phyloP scores from a whole-genome alignment of 345 rosid species.

The Hypericum perforatum region DNA sequence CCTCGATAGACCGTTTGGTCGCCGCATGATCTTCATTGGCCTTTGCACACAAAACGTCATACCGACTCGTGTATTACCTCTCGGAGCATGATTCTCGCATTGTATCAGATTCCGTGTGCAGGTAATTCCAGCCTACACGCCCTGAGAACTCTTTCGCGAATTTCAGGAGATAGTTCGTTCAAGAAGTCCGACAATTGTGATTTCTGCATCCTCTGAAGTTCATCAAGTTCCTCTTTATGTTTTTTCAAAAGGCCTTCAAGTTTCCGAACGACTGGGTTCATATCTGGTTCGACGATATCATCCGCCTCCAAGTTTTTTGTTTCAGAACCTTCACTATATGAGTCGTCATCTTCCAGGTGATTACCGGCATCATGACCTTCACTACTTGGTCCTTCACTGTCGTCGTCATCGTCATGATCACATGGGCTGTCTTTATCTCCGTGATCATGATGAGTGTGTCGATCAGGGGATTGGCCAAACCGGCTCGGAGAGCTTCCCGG shows the following conservation, averaged over 20 bases:
- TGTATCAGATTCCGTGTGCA: too few relatives aligned
- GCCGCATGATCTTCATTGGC: too few relatives aligned
- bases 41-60: too few relatives aligned
- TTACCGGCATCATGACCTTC: slow-evolving; percentile 7
- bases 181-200: slow-evolving; percentile 42
- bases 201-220: slow-evolving; percentile 51
- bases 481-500: slow-evolving; percentile 32
- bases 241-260: slow-evolving; percentile 48
- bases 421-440: slow-evolving; percentile 14
- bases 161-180: slow-evolving; percentile 47
- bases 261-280: slow-evolving; percentile 30
- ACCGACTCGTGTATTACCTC: too few relatives aligned
- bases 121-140: slow-evolving; percentile 26
- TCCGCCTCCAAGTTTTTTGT: slow-evolving; percentile 2
- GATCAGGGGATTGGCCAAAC: slow-evolving; percentile 17
- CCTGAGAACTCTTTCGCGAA: slow-evolving; percentile 33
- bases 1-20: too few relatives aligned
- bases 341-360: slow-evolving; percentile 11
- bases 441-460: slow-evolving; percentile 12
- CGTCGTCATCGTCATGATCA: slow-evolving; percentile 6
- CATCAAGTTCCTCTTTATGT: slow-evolving; percentile 64
- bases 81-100: too few relatives aligned
- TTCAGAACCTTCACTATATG: slow-evolving; percentile 2
- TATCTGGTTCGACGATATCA: slow-evolving; percentile 18
- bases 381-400: slow-evolving; percentile 8